Base-by-base conservation (phyloP, 768 basidiomycete genomes). In the Leccinum imitatum region DNA sequence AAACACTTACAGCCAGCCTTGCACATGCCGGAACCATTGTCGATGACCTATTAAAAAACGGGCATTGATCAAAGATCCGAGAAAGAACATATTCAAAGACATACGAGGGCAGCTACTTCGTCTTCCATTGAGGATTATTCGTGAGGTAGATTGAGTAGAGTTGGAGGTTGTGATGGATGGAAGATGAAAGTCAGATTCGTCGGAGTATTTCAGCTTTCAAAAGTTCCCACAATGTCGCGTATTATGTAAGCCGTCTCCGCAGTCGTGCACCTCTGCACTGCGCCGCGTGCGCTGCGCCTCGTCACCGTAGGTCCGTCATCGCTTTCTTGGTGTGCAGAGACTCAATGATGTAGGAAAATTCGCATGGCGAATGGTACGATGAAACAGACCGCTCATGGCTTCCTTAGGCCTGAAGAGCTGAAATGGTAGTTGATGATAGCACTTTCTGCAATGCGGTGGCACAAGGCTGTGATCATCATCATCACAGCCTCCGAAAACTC, bases 1-100 rank as follows among this genome's bases (percentile, higher is more conserved):
- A 67, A 66, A 64, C 41, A 88, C 90, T 69, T 76, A 93, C 91
- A 94, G 79, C 97, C 96, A 86, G 96, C 96, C 82, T 98, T 98
- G 90, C 95, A 98, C 95, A 98, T 98, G 79, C 95, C 96, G 73
- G 95, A 98, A 73, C 93, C 93, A 77, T 92, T 92, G 78, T 93
- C 90, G 74, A 91, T 89, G 77, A 92, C 90, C 90, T 90, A 27
- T 27, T 27, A 53, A n/a, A 2, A 14, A 65, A 17, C 31, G 52
- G 23, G 30, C 30, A 44, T 54, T 15, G 19, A 44, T 65, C 44
- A 61, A 50, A 23, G 21, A 60, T 50, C 19, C 39, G 62, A 50
- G 41, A 27, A 31, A 46, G 39, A 0, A 1, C 4, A 17, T 54
- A 6, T 1, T 9, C 2, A 44, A 48, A 39, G 1, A 11, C 73